Conservation (phyloP, 2,329 filamentous ascomycete genomes). For the Coleophoma crateriformis region DNA sequence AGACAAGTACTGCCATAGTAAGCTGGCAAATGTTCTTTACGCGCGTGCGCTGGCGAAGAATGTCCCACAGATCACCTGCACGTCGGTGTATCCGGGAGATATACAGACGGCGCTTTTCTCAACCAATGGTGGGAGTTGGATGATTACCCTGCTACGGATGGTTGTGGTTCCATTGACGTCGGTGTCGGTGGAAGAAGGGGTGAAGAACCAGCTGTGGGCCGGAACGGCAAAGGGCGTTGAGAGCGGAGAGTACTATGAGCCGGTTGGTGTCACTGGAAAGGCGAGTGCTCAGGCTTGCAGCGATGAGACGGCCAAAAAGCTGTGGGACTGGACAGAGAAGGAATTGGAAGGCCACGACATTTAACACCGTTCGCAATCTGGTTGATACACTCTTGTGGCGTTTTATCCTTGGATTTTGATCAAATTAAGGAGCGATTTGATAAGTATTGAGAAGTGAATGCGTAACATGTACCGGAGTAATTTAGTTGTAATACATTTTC, state of each 20-base stretch:
- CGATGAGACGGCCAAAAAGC: neutral
- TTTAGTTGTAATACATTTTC: too few species aligned
- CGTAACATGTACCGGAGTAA: too few species aligned
- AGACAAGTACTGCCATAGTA: constrained; percentile 36
- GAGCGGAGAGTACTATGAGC: constrained; percentile 28
- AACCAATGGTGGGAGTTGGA: neutral
- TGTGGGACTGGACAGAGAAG: neutral
- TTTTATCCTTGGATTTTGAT: too few species aligned
- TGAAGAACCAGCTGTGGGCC: constrained; percentile 35
- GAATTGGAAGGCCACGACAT: neutral
- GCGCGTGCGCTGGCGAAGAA: constrained; percentile 31
- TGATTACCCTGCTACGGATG: neutral
- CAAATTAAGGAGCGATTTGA: too few species aligned
- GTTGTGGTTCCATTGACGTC: neutral
- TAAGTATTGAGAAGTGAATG: too few species aligned
- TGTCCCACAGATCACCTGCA: constrained; percentile 29
- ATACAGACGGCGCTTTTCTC: constrained; percentile 18
- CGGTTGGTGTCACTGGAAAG: constrained; percentile 3
- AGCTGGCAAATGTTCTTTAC: constrained; percentile 40
- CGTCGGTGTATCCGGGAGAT: constrained; percentile 34
- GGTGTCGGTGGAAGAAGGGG: constrained; percentile 20
- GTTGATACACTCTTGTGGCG: too few species aligned
- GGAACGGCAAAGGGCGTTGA: constrained; percentile 23
- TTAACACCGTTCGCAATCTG: too few species aligned
- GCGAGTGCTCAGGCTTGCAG: neutral